Evolutionary conservation across 768 basidiomycete species (phyloP).

Genomic region (Mycena chlorophos): DNA sequence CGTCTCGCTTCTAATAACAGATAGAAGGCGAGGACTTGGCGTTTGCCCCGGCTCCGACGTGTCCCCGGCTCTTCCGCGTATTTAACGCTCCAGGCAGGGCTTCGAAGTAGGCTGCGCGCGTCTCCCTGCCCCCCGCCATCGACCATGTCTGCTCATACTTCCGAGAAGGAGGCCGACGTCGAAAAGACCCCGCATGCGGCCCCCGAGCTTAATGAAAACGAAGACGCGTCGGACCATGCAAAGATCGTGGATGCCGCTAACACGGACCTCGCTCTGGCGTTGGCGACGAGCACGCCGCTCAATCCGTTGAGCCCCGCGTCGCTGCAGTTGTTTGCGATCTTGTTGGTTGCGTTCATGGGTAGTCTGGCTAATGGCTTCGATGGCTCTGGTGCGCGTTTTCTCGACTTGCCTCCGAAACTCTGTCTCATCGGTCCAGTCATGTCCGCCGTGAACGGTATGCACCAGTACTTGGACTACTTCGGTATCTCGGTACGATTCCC

Average conservation of each 20-base stretch:
- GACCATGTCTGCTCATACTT: slow-evolving; percentile 1
- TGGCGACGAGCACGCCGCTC: slow-evolving; percentile 44
- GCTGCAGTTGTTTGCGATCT: slow-evolving; percentile 41
- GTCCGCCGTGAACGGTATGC: slow-evolving; percentile 23
- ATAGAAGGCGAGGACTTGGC: too few relatives aligned
- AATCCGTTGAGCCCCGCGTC: slow-evolving; percentile 39
- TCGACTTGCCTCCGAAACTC: neutral
- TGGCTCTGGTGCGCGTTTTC: slow-evolving; percentile 38
- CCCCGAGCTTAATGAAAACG: neutral
- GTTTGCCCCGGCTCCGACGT: slow-evolving; percentile 2
- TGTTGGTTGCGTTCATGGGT: slow-evolving; percentile 47
- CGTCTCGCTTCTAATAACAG: neutral
- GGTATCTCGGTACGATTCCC: slow-evolving; percentile 7
- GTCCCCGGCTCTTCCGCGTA: neutral
- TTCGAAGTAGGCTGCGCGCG: neutral
- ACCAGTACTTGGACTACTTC: slow-evolving; percentile 17
- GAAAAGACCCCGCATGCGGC: slow-evolving; percentile 7
- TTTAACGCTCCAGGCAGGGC: neutral
- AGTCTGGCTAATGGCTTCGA: slow-evolving; percentile 50
- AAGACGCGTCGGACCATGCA: slow-evolving; percentile 12
- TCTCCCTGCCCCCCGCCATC: neutral
- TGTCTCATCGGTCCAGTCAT: slow-evolving; percentile 7
- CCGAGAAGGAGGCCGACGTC: slow-evolving; percentile 10
- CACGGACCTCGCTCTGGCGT: slow-evolving; percentile 45
- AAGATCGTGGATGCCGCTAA: slow-evolving; percentile 37